Evolutionary conservation across 1,284 basidiomycete species (phyloP).

Genomic region (Melampsora occidentalis): DNA sequence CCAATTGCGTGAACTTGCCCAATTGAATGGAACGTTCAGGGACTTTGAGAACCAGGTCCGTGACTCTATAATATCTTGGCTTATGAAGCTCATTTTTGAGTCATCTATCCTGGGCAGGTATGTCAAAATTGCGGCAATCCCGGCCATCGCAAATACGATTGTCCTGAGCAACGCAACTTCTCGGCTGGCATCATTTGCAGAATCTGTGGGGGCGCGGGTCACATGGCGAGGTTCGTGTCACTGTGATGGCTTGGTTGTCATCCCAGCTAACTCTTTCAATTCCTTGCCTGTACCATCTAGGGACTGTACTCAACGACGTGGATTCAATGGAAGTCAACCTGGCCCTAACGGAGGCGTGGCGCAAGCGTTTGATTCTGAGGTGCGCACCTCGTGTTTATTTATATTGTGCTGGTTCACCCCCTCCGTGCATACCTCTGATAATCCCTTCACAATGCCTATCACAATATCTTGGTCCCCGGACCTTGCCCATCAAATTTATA

Average conservation of each 20-base stretch:
- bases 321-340: constrained; percentile 3
- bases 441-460: neutral
- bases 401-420: neutral
- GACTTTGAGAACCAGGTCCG: constrained; percentile 99
- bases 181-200: constrained; percentile 97
- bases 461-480: neutral
- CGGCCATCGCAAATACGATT: constrained; percentile 87
- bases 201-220: constrained; percentile 82
- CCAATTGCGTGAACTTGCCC: constrained; percentile 94
- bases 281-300: neutral
- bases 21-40: constrained; percentile 94
- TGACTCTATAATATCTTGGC: constrained; percentile 80
- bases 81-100: constrained; percentile 63
- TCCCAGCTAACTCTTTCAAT: neutral
- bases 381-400: neutral
- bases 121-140: constrained; percentile 44
- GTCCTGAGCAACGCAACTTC: constrained; percentile 91
- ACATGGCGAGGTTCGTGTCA: constrained; percentile 72
- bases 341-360: constrained; percentile 24
- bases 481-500: constrained; percentile 56
- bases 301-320: constrained; percentile 43
- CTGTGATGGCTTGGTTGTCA: neutral
- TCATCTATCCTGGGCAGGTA: constrained; percentile 44
- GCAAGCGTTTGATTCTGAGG: constrained; percentile 43
- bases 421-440: neutral